These are phyloP conservation scores for Globisporangium ultimum DNA, from an alignment of 352 stramenopile species.

Conservation along the genomic window DNA sequence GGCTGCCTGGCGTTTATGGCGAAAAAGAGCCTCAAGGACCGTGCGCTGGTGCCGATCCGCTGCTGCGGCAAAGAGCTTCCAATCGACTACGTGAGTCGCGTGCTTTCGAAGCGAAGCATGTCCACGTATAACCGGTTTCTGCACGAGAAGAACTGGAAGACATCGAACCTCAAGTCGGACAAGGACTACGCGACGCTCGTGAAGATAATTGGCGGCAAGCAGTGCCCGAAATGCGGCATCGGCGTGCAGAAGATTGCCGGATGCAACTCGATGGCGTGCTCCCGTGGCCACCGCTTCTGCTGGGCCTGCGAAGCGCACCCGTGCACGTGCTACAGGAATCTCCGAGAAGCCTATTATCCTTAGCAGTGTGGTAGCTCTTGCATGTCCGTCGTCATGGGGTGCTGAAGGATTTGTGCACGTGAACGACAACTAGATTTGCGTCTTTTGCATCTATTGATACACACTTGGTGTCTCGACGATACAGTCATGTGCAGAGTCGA, in stretches of 20 bases:
- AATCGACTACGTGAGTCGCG: conserved; percentile 51
- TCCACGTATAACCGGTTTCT: conserved; percentile 51
- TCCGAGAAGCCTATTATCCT: too few relatives aligned
- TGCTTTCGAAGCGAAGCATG: conserved; percentile 26
- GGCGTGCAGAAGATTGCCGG: conserved; percentile 47
- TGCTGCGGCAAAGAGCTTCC: conserved; percentile 76
- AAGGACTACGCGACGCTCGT: conserved; percentile 53
- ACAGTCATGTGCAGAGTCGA: too few relatives aligned
- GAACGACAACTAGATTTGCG: too few relatives aligned
- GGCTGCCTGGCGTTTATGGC: conserved; percentile 48
- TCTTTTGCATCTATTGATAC: too few relatives aligned
- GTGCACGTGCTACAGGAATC: conserved; percentile 30
- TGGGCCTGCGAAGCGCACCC: conserved; percentile 31
- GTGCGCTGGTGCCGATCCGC: conserved; percentile 36
- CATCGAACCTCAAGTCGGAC: conserved; percentile 49
- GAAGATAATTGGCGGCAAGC: conserved; percentile 24
- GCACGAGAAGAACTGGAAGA: conserved; percentile 43
- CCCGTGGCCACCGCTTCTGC: conserved; percentile 66
- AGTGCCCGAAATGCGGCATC: conserved; percentile 69
- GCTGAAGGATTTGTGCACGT: too few relatives aligned
- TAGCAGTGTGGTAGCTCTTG: too few relatives aligned
- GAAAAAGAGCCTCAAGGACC: conserved; percentile 50
- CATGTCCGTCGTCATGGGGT: too few relatives aligned
- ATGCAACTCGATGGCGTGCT: conserved; percentile 61
- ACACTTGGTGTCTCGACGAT: too few relatives aligned